Evolutionary conservation across 352 stramenopile genomes (phyloP), one percentile per base, ranked within the genome.

Genomic region (Phytophthora sp.): DNA sequence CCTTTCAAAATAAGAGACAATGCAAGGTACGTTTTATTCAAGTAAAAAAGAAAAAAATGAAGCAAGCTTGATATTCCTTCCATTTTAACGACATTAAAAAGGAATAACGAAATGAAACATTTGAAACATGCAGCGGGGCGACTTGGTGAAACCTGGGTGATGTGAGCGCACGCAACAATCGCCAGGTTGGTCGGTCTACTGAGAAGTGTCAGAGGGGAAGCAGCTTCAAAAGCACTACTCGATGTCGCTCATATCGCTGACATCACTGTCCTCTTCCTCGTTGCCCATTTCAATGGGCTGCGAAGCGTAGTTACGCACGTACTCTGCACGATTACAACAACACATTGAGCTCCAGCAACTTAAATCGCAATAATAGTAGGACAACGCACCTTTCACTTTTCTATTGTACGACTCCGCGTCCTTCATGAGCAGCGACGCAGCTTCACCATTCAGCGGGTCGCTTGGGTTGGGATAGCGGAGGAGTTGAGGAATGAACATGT

Each of bases 401-500:
- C 56, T 75, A 69, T 92, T 88, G 77, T 97, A 97, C 32, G 69
- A 79, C 37, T 95, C 87, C 18, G 71, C 81, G 49, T 97, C 87
- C 44, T 95, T 95, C 82, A 97, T 91, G 45, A 97, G 74, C 52
- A 97, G 62, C 17, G 89, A 91, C 7, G 91, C 91, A 13, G 90
- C 91, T 44, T 97, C 92, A 30, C 88, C 87, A 51, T 98, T 98
- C 30, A 98, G 69, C 26, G 92, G 92, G 52, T 98, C 92, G 38
- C 79, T 96, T 57, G 92, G 86, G 72, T 98, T 98, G 23, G 92
- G 92, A 52, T 98, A 98, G 27, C 86, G 81, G 46, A 98, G 82
- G 15, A 98, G 67, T 84, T 98, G 92, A 34, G 92, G 92, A 54
- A 98, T 89, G 77, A 98, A 98, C 49, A 96, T 69, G 60, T 97